phyloP scores from a whole-genome alignment of 2,329 filamentous ascomycete genomes.

The Falciphora oryzae region DNA sequence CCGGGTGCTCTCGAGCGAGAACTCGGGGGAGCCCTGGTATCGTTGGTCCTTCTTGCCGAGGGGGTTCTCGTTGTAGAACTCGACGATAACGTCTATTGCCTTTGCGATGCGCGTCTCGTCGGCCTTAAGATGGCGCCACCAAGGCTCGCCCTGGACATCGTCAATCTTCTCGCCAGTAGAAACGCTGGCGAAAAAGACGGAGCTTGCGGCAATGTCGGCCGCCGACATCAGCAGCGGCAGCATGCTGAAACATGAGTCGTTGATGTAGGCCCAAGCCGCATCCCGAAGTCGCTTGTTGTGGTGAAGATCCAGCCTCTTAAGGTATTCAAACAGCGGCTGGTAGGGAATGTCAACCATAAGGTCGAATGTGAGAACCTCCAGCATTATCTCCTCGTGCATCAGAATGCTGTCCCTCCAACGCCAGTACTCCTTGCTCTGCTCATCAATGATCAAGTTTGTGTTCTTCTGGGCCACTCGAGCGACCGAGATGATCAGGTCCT shows the following conservation, averaged over 20 bases:
- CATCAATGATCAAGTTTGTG: conserved; percentile 80
- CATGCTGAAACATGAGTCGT: conserved; percentile 79
- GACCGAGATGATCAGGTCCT: conserved; percentile 87
- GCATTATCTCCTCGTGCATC: conserved; percentile 84
- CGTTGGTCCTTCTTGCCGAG: conserved; percentile 50
- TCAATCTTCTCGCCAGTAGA: conserved; percentile 71
- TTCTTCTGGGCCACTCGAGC: conserved; percentile 96
- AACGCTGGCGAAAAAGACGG: conserved; percentile 80
- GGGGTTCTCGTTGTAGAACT: conserved; percentile 61
- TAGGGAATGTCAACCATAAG: conserved; percentile 87
- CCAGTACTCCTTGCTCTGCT: conserved; percentile 98
- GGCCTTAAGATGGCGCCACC: conserved; percentile 80
- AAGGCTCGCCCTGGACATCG: conserved; percentile 68
- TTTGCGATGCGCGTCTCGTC: conserved; percentile 62
- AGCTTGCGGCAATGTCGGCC: conserved; percentile 74
- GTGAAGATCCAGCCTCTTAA: conserved; percentile 30
- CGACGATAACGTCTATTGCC: conserved; percentile 71
- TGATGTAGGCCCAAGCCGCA: conserved; percentile 75
- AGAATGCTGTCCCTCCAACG: conserved; percentile 93
- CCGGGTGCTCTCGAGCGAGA: conserved; percentile 50
- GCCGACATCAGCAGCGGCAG: conserved; percentile 77
- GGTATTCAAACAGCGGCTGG: conserved; percentile 73
- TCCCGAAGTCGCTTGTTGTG: conserved; percentile 18
- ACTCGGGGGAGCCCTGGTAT: conserved; percentile 46
- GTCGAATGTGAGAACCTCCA: conserved; percentile 91